Evolutionary conservation across 2,329 filamentous ascomycete genomes (phyloP), one percentile per base, ranked within the genome.

Genomic region (Trichoderma lentiforme): DNA sequence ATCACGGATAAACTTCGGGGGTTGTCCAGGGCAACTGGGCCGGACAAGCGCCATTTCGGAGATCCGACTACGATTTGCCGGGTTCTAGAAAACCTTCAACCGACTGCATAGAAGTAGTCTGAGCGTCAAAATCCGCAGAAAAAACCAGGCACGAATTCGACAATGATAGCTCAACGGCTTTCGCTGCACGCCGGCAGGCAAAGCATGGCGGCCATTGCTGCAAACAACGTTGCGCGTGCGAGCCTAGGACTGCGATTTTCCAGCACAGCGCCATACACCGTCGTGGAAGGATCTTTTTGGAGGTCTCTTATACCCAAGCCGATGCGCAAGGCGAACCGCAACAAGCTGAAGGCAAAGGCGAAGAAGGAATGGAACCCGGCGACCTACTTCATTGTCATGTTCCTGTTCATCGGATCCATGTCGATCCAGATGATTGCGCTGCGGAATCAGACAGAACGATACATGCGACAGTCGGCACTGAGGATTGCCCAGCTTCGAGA

Each of bases 401-500:
- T 94, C 78, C 85, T 94, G 53, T 87, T 98, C 74, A 95, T 98
- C 74, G 97, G 97, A 4, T 97, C 94, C 73, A 97, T 98, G 86
- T 93, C 95, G 15, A 98, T 99, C 76, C 93, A 98, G 77, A 93
- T 96, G 86, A 91, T 99, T 78, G 87, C 90, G 43, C 81, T 98
- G 77, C 92, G 91, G 77, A 93, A 92, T 76, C 91, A 95, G 65
- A 92, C 91, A 78, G 86, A 87, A 36, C 89, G 90, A 11, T 95
- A 92, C 76, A 89, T 86, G 78, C 89, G 95, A 65, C 90, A 90
- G 75, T 91, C 94, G 6, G 93, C 97, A 76, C 90, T 93, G 7
- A 92, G 93, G 79, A 92, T 99, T 74, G 88, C 86, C 3, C 79
- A 94, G 34, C 82, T 99, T 72, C 88, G 89, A 51, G 95, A 97